These are phyloP conservation scores for Rhododendron mucronatum DNA, from an alignment of 148 eudicot species.

Conservation along the genomic window DNA sequence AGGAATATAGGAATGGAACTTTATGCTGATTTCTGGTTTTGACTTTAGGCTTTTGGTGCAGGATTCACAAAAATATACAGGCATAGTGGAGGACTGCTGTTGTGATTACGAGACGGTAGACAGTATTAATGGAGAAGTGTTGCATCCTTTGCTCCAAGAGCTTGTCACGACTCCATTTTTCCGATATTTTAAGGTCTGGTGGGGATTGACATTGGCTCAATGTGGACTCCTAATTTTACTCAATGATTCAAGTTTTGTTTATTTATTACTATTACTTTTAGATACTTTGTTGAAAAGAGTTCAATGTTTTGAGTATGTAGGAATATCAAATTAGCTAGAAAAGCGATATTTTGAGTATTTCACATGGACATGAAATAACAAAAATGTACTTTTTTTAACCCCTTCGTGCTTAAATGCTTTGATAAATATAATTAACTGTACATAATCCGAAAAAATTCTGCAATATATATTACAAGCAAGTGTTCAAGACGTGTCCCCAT, in stretches of 20 bases:
- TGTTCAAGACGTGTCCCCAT: no score
- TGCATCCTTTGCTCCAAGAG: slow-evolving; percentile 86
- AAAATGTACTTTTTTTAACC: no score
- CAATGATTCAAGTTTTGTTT: background rate
- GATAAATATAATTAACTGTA: no score
- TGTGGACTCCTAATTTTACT: no score
- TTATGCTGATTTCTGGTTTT: background rate
- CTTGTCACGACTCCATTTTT: slow-evolving; percentile 91
- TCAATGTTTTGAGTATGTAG: no score
- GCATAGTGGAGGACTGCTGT: slow-evolving; percentile 92
- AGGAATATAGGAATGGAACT: background rate
- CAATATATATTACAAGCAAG: no score
- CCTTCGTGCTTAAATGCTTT: no score
- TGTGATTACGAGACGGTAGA: slow-evolving; percentile 94
- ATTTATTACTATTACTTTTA: background rate
- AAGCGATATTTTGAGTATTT: no score
- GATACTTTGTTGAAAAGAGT: background rate
- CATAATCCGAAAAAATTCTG: no score
- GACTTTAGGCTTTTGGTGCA: slow-evolving; percentile 23
- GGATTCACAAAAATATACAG: slow-evolving; percentile 73
- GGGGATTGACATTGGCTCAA: background rate
- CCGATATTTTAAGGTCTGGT: slow-evolving; percentile 86
- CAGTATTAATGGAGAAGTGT: slow-evolving; percentile 61
- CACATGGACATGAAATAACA: no score
- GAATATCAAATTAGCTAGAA: no score